Conservation (phyloP, 177 flowering plant species). For the Vitis hybrid region DNA sequence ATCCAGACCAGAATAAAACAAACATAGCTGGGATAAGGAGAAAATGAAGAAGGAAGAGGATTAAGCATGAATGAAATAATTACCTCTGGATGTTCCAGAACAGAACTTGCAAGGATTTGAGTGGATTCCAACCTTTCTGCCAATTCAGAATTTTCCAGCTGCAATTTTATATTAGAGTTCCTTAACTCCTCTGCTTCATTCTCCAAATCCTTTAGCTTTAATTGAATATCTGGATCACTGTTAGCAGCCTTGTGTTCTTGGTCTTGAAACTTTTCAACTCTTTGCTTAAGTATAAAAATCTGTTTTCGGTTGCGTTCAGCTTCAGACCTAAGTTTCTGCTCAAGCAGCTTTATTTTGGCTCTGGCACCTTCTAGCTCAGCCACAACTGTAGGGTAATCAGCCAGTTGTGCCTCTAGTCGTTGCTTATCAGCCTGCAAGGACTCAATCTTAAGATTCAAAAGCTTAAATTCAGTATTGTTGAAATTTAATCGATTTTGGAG, state of each 20-base stretch:
- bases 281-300: conserved; percentile 56
- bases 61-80: not conserved
- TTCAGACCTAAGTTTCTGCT: conserved; percentile 60
- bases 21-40: not conserved
- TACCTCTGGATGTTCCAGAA: conserved; percentile 64
- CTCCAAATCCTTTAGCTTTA: conserved; percentile 53
- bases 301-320: conserved; percentile 67
- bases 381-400: conserved; percentile 53
- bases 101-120: conserved; percentile 56
- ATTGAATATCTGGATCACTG: conserved; percentile 27
- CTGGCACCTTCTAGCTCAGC: conserved; percentile 72
- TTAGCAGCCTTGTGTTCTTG: conserved; percentile 36
- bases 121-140: conserved; percentile 60
- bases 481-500: conserved; percentile 68
- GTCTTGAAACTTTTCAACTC: conserved; percentile 55
- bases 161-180: conserved; percentile 50
- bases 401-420: conserved; percentile 60
- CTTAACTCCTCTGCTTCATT: conserved; percentile 45
- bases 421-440: conserved; percentile 72
- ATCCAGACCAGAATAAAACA: not conserved
- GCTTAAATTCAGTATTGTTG: conserved; percentile 68
- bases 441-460: conserved; percentile 63
- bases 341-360: conserved; percentile 58
- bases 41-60: not conserved
- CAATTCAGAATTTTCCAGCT: conserved; percentile 67